Evolutionary conservation across 306 rosid species (phyloP).

Genomic region (Medicago ruthenica): DNA sequence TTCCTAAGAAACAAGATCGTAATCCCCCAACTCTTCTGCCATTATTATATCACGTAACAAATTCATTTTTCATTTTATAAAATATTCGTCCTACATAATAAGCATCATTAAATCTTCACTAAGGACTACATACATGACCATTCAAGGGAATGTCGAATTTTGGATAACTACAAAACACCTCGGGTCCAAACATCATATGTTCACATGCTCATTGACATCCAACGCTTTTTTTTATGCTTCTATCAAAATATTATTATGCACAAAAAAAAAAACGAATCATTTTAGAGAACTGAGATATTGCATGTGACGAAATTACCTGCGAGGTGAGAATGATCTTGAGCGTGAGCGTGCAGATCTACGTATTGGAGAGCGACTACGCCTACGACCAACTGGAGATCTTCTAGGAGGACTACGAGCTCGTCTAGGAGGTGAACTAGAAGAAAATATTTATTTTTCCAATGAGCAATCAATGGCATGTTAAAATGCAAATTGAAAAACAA

Average conservation of each 20-base stretch:
- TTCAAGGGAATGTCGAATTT: conserved; percentile 5
- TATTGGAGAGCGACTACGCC: conserved; percentile 89
- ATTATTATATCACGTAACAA: background rate
- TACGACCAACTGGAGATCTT: conserved; percentile 85
- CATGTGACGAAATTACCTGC: conserved; percentile 63
- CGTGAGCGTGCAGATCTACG: conserved; percentile 85
- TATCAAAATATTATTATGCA: conserved; percentile 17
- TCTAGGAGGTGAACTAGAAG: conserved; percentile 78
- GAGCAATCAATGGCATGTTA: conserved; percentile 15
- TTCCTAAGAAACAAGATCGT: background rate
- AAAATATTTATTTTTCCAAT: conserved; percentile 36
- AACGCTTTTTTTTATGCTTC: background rate
- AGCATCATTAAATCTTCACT: conserved; percentile 20
- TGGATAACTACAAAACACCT: conserved; percentile 26
- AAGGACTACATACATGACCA: background rate
- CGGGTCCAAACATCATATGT: conserved; percentile 5
- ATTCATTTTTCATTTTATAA: background rate
- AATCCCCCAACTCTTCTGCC: conserved; percentile 2
- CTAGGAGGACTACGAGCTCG: conserved; percentile 95
- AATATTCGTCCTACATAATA: conserved; percentile 1
- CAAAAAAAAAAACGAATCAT: background rate
- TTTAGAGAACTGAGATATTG: conserved; percentile 16
- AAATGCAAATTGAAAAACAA: conserved; percentile 1
- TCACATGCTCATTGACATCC: conserved; percentile 13
- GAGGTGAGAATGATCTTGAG: conserved; percentile 90